A percentile compares a stretch with the other conserved stretches of the same genome.
phyloP scores from a whole-genome alignment of 768 basidiomycete genomes.

The Tricholomella constricta region DNA sequence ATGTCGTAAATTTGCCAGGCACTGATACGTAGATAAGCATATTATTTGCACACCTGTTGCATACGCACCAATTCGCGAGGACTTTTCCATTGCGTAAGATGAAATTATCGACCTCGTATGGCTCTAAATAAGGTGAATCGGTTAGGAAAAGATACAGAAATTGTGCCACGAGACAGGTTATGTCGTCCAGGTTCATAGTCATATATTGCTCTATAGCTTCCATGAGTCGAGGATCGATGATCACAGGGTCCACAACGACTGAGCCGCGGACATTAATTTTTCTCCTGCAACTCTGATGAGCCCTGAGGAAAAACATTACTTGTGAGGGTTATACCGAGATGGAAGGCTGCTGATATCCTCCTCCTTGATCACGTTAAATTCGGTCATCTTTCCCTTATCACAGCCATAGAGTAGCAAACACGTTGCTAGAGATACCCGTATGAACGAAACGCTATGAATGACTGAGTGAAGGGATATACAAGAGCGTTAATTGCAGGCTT shows the following conservation, averaged over 20 bases:
- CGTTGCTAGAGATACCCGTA: constrained; percentile 60
- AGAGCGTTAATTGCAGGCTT: constrained; percentile 4
- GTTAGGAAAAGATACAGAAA: constrained; percentile 64
- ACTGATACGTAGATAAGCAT: constrained; percentile 35
- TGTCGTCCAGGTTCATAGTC: constrained; percentile 46
- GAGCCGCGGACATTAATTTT: constrained; percentile 45
- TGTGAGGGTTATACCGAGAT: constrained; percentile 47
- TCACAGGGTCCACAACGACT: constrained; percentile 56
- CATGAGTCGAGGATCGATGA: constrained; percentile 60
- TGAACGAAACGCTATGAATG: constrained; percentile 41
- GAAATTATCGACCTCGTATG: constrained; percentile 74
- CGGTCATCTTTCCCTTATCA: constrained; percentile 48
- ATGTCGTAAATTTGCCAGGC: constrained; percentile 70
- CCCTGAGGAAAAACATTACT: constrained; percentile 1
- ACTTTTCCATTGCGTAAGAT: constrained; percentile 61
- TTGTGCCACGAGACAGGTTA: constrained; percentile 56
- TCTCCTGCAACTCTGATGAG: constrained; percentile 38
- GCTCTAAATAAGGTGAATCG: constrained; percentile 60
- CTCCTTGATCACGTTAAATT: constrained; percentile 47
- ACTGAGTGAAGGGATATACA: neutral
- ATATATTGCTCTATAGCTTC: constrained; percentile 54
- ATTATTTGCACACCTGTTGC: neutral
- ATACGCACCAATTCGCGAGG: constrained; percentile 59
- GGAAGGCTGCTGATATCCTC: constrained; percentile 53
- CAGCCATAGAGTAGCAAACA: constrained; percentile 72